Base-by-base conservation (phyloP, 192 early-diverging fungal species). In the Rhizophagus prolifer region DNA sequence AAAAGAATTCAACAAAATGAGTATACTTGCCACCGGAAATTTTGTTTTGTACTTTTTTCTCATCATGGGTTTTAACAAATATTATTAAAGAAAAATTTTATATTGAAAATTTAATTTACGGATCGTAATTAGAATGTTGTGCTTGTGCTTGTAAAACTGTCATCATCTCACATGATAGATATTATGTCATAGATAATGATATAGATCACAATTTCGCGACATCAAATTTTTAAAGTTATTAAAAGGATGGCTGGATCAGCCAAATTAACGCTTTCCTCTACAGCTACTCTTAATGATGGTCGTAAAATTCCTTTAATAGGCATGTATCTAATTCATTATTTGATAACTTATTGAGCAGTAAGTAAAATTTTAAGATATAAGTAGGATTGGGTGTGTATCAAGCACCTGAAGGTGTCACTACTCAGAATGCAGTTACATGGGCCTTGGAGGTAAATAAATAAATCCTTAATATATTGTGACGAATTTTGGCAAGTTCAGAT, bases 1-100 rank as follows among this genome's bases (percentile, higher is more conserved):
- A 23, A 73, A 16, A 28, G 0, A 62, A 34, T 12, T 41, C 44
- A 71, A 9, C 47, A 36, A 31, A 69, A 50, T 30, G 75, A 23
- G 6, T 34, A 59, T 21, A 88, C 92, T 82, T 92, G 94, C 94
- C 73, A 96, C 94, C 9, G 94, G 94, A 80, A 96, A 96, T 83
- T 94, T 96, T 38, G 94, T 96, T 82, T 94, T 95, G 85, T 96
- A 93, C 77, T 93, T 94, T 76, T 94, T 94, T 72, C 92, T 90
- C 94, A 94, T 95, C 67, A 58, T 82, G 54, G 16, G 61, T 38
- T 47, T 54, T 8, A 4, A 26, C 9, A 6, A 67, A 54, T 54
- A 19, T 54, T 21, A 54, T 54, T 6, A 54, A n/a, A 19, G 16
- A 54, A 19, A 50, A 54, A 5, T 16, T 21, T 54, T 54, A 54